phyloP scores from a whole-genome alignment of 2,329 filamentous ascomycete species.

The Helotiales sp. region DNA sequence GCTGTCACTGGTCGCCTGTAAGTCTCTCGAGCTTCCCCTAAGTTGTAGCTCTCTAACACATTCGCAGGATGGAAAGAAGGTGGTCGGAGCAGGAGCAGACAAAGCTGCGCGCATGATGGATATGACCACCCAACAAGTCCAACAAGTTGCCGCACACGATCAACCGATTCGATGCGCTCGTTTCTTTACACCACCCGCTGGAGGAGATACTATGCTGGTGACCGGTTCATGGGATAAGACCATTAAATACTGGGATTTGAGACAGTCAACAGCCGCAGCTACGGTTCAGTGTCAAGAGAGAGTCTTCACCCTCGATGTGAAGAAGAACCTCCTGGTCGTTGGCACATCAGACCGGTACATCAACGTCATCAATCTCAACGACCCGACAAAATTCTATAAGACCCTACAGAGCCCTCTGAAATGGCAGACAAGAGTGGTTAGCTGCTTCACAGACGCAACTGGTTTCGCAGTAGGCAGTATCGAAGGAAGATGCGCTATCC shows the following conservation, averaged over 20 bases:
- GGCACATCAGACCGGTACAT: slow-evolving; percentile 95
- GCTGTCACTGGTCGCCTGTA: slow-evolving; percentile 87
- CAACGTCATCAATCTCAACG: slow-evolving; percentile 88
- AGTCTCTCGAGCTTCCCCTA: slow-evolving; percentile 28
- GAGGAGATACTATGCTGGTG: slow-evolving; percentile 75
- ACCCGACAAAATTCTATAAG: slow-evolving; percentile 92
- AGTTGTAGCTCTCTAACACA: neutral
- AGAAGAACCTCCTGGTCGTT: slow-evolving; percentile 83
- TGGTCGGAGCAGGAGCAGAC: slow-evolving; percentile 86
- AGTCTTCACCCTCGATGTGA: slow-evolving; percentile 89
- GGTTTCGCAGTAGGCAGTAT: slow-evolving; percentile 96
- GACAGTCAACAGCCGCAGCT: slow-evolving; percentile 63
- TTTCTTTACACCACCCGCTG: slow-evolving; percentile 68
- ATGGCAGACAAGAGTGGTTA: slow-evolving; percentile 95
- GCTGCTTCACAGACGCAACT: slow-evolving; percentile 87
- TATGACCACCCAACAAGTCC: slow-evolving; percentile 61
- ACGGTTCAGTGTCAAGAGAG: slow-evolving; percentile 71
- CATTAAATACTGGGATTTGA: slow-evolving; percentile 85
- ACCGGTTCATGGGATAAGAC: slow-evolving; percentile 94
- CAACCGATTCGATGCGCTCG: slow-evolving; percentile 76
- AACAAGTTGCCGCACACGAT: slow-evolving; percentile 82
- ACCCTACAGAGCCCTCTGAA: slow-evolving; percentile 93
- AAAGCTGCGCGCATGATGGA: slow-evolving; percentile 90
- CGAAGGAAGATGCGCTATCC: slow-evolving; percentile 94
- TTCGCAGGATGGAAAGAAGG: slow-evolving; percentile 79